Percentiles rank a stretch among this genome's conserved stretches.
phyloP scores from a whole-genome alignment of 2,329 filamentous ascomycete species.

The Colletotrichum simmondsii region DNA sequence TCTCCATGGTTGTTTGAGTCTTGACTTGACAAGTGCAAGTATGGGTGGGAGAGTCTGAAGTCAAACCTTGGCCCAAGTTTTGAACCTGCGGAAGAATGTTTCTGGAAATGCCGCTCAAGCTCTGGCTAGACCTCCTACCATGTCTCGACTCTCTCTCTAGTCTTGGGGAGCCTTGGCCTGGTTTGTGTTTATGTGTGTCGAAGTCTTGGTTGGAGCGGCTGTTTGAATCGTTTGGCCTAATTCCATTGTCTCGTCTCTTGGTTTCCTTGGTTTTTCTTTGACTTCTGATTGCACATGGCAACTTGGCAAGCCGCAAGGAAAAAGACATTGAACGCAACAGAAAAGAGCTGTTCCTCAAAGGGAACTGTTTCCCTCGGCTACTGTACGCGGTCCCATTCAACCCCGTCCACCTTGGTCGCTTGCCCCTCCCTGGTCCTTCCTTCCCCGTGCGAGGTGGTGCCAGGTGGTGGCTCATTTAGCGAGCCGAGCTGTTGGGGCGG shows the following conservation, averaged over 20 bases:
- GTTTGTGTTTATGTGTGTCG: not conserved
- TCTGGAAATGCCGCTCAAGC: constrained; percentile 19
- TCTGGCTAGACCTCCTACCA: not conserved
- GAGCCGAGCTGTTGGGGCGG: constrained; percentile 20
- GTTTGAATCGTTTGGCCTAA: not conserved
- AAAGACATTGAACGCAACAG: not conserved
- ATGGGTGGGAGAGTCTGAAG: not conserved
- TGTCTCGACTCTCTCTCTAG: not conserved
- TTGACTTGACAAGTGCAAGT: not conserved
- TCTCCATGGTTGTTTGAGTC: not conserved
- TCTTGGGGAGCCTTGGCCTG: not conserved
- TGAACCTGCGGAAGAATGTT: constrained; percentile 15
- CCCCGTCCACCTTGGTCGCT: too few species aligned
- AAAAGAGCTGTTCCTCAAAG: not conserved
- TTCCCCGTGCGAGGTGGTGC: not conserved
- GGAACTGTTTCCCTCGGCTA: not conserved
- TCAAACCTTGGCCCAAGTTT: too few species aligned
- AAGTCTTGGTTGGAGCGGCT: not conserved
- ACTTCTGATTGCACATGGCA: not conserved
- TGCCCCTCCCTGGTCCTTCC: not conserved
- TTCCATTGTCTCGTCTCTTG: not conserved
- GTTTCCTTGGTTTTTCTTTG: not conserved
- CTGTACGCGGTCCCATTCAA: not conserved
- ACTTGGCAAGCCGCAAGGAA: not conserved
- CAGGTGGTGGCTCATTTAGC: constrained; percentile 7